Evolutionary conservation across 768 basidiomycete genomes (phyloP), one percentile per base, ranked within the genome.

Genomic region (Amanita molliuscula): DNA sequence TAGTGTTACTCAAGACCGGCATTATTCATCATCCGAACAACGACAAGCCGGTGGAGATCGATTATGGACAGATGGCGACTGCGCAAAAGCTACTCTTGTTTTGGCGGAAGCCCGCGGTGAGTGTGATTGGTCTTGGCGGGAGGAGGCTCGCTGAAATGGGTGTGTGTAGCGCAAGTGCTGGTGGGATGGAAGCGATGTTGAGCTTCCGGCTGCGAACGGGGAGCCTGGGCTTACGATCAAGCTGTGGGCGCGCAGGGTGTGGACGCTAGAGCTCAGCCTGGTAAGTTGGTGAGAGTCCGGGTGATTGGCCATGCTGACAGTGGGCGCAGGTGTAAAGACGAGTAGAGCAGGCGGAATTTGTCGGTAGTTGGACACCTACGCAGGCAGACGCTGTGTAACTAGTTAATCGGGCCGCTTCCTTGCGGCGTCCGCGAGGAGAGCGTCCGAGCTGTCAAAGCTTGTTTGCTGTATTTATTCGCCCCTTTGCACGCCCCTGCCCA

Each of bases 61-160:
- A 99, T 66, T 81, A 87, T 55, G 69, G 75, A 48, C 96, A 99
- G 69, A 96, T 98, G 90, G 82, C 86, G 18, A 98, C 95, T 6
- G 93, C 96, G 8, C 95, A 98, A 65, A 99, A 99, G 70, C 72
- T 99, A 38, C 69, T 99, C 34, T 63, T 99, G 35, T 99, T 99
- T 75, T 99, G 96, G 96, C 77, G 96, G 63, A 99, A 99, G 66
- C 96, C 96, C 38, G 96, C 96, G n/a, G 95, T 96, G 67, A 57
- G 92, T 80, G 13, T 50, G n/a, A 37, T 18, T 44, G 44, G 44
- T 23, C 38, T 54, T 20, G 47, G 37, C 37, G 54, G 44, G 42
- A 40, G 15, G 18, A 6, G 29, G 9, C 15, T 13, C 6, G 35
- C 42, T 45, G 41, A 52, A 48, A 56, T 36, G 54, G 50, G 53